These are phyloP conservation scores for Samsoniella hepiali DNA, from an alignment of 2,329 filamentous ascomycete genomes.

Conservation along the genomic window DNA sequence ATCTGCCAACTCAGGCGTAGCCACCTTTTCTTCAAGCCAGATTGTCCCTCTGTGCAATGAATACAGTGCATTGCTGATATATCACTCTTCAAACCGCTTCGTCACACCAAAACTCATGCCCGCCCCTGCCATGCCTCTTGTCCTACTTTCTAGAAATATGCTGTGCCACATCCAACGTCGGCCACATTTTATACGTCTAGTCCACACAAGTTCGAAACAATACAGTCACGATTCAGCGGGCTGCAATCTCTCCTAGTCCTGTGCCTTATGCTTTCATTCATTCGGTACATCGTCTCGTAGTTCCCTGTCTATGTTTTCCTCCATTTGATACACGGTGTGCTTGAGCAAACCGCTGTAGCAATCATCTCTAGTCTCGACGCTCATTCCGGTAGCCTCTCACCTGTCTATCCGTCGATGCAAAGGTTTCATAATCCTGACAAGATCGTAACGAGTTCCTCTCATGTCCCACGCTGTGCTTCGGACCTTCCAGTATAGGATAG, in stretches of 20 bases:
- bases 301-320: background rate
- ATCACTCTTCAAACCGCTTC: background rate
- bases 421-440: background rate
- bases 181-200: background rate
- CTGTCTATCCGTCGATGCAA: background rate
- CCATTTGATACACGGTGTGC: background rate
- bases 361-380: background rate
- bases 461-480: background rate
- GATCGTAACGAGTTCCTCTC: background rate
- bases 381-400: background rate
- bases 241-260: background rate
- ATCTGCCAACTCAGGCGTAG: background rate
- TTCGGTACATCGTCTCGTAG: background rate
- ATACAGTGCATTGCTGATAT: background rate
- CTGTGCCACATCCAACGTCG: slow-evolving; percentile 1
- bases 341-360: background rate
- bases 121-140: slow-evolving; percentile 2
- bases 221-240: background rate
- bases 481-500: background rate
- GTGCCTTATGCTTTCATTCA: background rate
- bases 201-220: background rate
- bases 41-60: background rate
- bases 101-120: background rate
- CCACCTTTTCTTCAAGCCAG: background rate
- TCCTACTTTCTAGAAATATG: slow-evolving; percentile 13